Evolutionary conservation across 371 early-diverging fungal genomes (phyloP), one percentile per base, ranked within the genome.

Genomic region (Mortierella sp.): DNA sequence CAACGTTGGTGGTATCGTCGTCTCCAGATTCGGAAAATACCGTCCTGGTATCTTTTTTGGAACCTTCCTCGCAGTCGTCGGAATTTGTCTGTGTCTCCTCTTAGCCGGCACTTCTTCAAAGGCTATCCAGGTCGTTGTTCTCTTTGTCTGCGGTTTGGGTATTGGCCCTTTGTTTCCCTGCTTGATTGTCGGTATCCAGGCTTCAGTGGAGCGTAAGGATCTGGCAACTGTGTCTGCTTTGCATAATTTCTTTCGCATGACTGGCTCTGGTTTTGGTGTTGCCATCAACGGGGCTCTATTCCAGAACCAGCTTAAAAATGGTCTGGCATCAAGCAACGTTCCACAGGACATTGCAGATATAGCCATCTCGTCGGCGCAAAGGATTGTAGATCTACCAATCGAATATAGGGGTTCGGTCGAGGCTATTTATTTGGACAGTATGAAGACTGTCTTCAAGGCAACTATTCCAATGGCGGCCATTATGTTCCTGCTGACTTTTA

Each of bases 131-230:
- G 83, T 87, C 40, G 74, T 84, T 8, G 81, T 79, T 62, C 77
- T 89, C 21, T 63, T 90, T 16, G 64, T 89, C 70, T 80, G 87
- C 33, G 92, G 92, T 36, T 33, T 86, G n/a, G 92, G 92, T 13
- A 69, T 85, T 19, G 84, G 84, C 6, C 75, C 63, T 9, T 41
- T 76, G 38, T 72, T 84, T 69, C 79, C 74, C 53, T 83, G 81
- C 33, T 77, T 85, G 47, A 76, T 89, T 32, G 78, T 91, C 21
- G 88, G 83, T 15, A 74, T 87, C 58, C 92, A 91, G 66, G 86
- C 88, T 21, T 74, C 85, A 6, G 89, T 88, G n/a, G 72, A 76
- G 21, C 70, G 67, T 1, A 60, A 71, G 55, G 71, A 83, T 50
- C 53, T 84, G 21, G 77, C 84, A 11, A 72, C 75, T 6, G 77